phyloP scores from a whole-genome alignment of 2,329 filamentous ascomycete genomes.

The Teratosphaeria gauchensis region DNA sequence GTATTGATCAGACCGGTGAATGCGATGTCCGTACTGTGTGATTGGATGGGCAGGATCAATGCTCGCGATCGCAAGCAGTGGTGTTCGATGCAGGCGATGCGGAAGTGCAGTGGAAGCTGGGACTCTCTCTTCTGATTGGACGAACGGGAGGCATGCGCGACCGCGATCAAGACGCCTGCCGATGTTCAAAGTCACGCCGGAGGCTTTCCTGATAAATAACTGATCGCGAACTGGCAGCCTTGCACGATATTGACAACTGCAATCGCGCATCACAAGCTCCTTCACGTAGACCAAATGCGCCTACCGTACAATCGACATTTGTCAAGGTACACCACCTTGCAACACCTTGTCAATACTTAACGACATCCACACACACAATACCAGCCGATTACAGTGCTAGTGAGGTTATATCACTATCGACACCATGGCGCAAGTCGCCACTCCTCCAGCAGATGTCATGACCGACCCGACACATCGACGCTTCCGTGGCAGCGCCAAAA shows the following conservation, averaged over 20 bases:
- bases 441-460: slow-evolving; percentile 18
- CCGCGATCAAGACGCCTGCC: neutral
- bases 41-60: neutral
- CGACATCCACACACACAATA: neutral
- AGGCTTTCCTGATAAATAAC: neutral
- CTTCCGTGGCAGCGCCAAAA: slow-evolving; percentile 78
- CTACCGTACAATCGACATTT: neutral
- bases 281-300: neutral
- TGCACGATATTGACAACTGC: too few relatives aligned
- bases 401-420: neutral
- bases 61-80: neutral
- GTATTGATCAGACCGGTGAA: neutral
- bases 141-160: neutral
- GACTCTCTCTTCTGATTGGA: neutral
- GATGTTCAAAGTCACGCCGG: neutral
- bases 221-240: too few relatives aligned
- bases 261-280: neutral
- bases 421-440: slow-evolving; percentile 42
- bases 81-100: neutral
- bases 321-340: neutral
- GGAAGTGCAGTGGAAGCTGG: neutral
- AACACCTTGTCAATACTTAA: neutral
- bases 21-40: neutral
- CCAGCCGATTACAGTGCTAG: neutral
- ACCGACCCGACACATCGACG: slow-evolving; percentile 44